Percentiles rank a stretch among this genome's conserved stretches.
These are phyloP conservation scores for Cadophora malorum DNA, from an alignment of 2,329 filamentous ascomycete genomes.

Conservation along the genomic window DNA sequence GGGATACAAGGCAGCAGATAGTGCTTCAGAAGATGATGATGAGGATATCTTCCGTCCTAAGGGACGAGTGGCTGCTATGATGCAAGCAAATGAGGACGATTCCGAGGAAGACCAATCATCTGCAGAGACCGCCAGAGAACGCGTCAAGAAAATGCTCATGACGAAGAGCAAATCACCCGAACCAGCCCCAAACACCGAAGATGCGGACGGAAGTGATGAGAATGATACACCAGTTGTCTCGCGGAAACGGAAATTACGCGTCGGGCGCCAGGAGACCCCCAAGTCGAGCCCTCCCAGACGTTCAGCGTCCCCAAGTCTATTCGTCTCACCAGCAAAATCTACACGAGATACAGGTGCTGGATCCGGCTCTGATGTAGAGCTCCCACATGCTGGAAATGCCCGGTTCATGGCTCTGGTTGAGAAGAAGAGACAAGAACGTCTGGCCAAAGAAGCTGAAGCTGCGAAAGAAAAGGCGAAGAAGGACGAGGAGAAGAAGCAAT, in stretches of 20 bases:
- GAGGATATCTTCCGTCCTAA: conserved; percentile 61
- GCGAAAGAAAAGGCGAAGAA: conserved; percentile 50
- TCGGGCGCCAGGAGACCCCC: conserved; percentile 35
- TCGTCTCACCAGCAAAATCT: conserved; percentile 48
- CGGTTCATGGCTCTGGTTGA: conserved; percentile 76
- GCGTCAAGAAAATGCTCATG: conserved; percentile 53
- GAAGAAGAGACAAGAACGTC: conserved; percentile 74
- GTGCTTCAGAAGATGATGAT: conserved; percentile 48
- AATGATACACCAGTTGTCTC: conserved; percentile 36
- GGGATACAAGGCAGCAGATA: conserved; percentile 7
- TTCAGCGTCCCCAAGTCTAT: conserved; percentile 47
- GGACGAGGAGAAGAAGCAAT: conserved; percentile 49
- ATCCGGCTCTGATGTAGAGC: conserved; percentile 48
- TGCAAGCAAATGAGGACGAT: conserved; percentile 53
- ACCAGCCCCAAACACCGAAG: conserved; percentile 44
- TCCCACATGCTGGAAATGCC: conserved; percentile 57
- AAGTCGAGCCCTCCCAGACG: conserved; percentile 32
- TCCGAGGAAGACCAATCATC: conserved; percentile 31
- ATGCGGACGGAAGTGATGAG: conserved; percentile 45
- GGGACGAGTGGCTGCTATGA: conserved; percentile 68
- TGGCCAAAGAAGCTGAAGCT: conserved; percentile 68
- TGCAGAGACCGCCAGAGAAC: conserved; percentile 47
- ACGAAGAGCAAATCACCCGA: conserved; percentile 42
- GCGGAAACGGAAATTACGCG: conserved; percentile 41
- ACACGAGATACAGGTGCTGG: conserved; percentile 42